Evolutionary conservation across 106 monocot species (phyloP).

Genomic region (Phalaenopsis equestris): DNA sequence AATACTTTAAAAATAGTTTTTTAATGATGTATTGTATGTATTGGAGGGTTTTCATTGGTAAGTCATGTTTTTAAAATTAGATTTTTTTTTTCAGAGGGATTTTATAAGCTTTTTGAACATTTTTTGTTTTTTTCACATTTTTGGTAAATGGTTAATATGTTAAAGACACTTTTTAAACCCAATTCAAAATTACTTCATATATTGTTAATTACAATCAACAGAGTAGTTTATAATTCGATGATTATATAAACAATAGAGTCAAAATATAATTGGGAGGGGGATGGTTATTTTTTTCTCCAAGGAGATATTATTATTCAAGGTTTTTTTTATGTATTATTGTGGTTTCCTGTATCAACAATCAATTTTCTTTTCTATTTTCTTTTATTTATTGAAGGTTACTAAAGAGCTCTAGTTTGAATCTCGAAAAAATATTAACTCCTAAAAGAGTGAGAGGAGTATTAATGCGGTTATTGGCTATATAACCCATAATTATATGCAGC

Average conservation of each 20-base stretch:
- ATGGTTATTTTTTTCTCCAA: not conserved
- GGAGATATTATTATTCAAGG: not conserved
- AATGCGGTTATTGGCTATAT: not conserved
- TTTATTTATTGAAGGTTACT: too few relatives aligned
- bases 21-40: not conserved
- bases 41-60: not conserved
- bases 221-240: not conserved
- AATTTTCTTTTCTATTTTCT: not conserved
- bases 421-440: not conserved
- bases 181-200: not conserved
- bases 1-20: not conserved
- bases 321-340: too few relatives aligned
- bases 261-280: not conserved
- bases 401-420: not conserved
- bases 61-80: not conserved
- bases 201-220: not conserved
- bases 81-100: not conserved
- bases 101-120: not conserved
- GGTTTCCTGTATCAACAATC: not conserved
- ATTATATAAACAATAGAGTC: not conserved
- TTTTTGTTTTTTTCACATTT: not conserved
- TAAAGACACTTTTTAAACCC: not conserved
- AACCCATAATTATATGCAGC: not conserved
- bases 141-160: not conserved
- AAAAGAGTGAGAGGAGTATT: not conserved